Base-by-base conservation (phyloP, 1,284 basidiomycete species). In the Quambalaria eucalypti region DNA sequence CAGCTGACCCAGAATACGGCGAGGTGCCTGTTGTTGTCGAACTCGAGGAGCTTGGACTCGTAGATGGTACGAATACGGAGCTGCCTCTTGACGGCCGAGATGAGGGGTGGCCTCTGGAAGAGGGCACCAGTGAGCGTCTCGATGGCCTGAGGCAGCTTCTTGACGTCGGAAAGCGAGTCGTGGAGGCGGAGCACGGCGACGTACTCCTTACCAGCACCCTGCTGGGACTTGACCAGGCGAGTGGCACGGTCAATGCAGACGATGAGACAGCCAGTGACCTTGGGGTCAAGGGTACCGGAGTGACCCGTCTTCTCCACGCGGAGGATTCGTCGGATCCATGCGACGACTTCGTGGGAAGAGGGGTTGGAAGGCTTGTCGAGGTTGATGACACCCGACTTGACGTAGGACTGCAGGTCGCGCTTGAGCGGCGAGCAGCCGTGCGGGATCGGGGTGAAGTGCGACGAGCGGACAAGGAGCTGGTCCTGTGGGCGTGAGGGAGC, bases 171-270 rank as follows among this genome's bases (percentile, higher is more conserved):
- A 28, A 97, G 82, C 53, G 80, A 80, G 61, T 87, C 85, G 80
- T 99, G 95, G 50, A 98, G 81, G 60, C 95, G 86, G 33, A 97
- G 82, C 50, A 99, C 91, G 72, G 88, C 90, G 61, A 99, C 92
- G 76, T 99, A 99, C 78, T 98, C 93, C 81, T 99, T 99, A 71
- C 93, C 93, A 77, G 91, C 91, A 53, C 90, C 88, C 77, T 96
- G 92, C 76, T 96, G 93, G 33, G 90, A 95, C 80, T 99, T 99
- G 61, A 99, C 95, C n/a, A 99, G 81, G 69, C 95, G 83, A 7
- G 95, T 99, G n/a, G 95, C 95, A 61, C 95, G 88, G 80, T 99
- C 95, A 77, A 99, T 95, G 78, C 95, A 98, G 48, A 98, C 95
- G 73, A 98, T 96, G 60, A 99, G 78, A 78, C 95, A 98, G 21